phyloP scores from a whole-genome alignment of 257 asterid genomes.

The Solanum neorickii region DNA sequence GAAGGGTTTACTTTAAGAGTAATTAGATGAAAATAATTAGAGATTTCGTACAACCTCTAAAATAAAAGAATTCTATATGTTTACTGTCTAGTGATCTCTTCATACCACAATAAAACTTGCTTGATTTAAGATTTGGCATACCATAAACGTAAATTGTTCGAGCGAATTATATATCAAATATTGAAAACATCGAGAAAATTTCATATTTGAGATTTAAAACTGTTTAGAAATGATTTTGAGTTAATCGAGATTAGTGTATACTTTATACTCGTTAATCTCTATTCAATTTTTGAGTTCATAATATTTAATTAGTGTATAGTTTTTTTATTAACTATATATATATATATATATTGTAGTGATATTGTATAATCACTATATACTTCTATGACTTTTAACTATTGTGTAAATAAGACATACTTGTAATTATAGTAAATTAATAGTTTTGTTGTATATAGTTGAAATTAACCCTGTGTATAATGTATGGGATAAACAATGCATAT shows the following conservation, averaged over 20 bases:
- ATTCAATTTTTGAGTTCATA: no score
- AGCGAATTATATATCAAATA: background rate
- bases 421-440: no score
- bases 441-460: no score
- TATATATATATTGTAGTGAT: background rate
- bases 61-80: no score
- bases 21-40: background rate
- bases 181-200: no score
- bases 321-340: no score
- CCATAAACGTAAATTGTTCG: background rate
- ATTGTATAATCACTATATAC: no score
- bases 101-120: background rate
- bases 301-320: no score
- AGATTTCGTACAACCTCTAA: no score
- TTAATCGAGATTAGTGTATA: background rate
- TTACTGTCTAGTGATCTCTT: no score
- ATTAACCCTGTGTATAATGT: background rate
- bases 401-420: no score
- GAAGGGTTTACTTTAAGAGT: background rate
- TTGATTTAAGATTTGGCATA: background rate
- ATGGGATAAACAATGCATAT: background rate
- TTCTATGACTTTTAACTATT: background rate
- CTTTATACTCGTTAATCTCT: background rate
- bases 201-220: no score
- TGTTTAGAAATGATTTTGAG: background rate